These are phyloP conservation scores for Chloranthus sessilifolius DNA, from an alignment of 164 flowering plant species.

Conservation along the genomic window DNA sequence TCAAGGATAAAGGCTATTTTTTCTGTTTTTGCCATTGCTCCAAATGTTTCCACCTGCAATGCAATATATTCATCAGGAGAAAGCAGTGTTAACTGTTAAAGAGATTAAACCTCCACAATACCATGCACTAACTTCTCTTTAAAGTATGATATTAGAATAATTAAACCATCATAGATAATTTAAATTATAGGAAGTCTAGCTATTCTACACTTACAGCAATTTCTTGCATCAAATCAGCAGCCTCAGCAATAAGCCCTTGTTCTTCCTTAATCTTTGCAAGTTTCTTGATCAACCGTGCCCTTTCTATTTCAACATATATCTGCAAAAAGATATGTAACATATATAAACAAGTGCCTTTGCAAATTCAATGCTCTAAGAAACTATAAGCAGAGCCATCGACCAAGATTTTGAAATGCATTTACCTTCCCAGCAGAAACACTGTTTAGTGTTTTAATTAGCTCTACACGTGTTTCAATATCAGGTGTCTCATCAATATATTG, in stretches of 20 bases:
- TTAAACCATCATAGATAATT: too few species aligned
- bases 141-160: too few species aligned
- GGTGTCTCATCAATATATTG: conserved; percentile 91
- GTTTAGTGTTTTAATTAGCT: conserved; percentile 86
- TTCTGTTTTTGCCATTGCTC: conserved; percentile 99
- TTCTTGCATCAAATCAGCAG: conserved; percentile 99
- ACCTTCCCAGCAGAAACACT: conserved; percentile 98
- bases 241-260: conserved; percentile 90
- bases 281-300: conserved; percentile 77
- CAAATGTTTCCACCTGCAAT: conserved; percentile 99
- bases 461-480: conserved; percentile 76
- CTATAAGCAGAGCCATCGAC: background rate
- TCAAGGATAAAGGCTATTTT: conserved; percentile 96
- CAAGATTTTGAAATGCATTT: conserved; percentile 1
- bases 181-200: too few species aligned
- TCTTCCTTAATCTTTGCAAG: conserved; percentile 96
- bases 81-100: background rate
- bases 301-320: conserved; percentile 95
- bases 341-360: background rate
- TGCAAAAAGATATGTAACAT: conserved; percentile 15
- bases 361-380: background rate
- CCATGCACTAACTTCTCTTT: background rate
- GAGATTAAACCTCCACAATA: background rate
- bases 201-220: conserved; percentile 68
- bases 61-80: conserved; percentile 5